Evolutionary conservation across 495 filamentous ascomycete genomes (phyloP).

Genomic region (Niebla homalea): DNA sequence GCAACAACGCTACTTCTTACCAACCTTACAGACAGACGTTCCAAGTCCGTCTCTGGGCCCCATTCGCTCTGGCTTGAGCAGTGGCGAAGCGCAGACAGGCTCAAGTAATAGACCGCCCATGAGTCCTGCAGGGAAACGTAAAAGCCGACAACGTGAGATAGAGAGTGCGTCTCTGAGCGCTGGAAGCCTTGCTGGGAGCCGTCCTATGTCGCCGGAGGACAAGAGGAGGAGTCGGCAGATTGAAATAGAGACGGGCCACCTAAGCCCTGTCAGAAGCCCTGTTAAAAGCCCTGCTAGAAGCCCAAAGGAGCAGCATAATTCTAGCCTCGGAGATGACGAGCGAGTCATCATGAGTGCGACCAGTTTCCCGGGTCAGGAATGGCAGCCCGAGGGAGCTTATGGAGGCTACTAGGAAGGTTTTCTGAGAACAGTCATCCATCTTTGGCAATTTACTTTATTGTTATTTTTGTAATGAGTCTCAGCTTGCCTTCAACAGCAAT

Average conservation of each 20-base stretch:
- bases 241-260: constrained; percentile 13
- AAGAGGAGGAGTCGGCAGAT: constrained; percentile 19
- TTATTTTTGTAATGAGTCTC: no score
- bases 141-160: constrained; percentile 18
- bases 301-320: not conserved
- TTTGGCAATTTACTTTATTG: no score
- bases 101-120: constrained; percentile 2
- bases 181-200: constrained; percentile 6
- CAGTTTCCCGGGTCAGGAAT: constrained; percentile 72
- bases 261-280: constrained; percentile 12
- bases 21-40: constrained; percentile 13
- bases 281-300: not conserved
- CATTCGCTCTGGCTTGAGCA: not conserved
- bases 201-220: constrained; percentile 16
- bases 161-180: constrained; percentile 9
- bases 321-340: constrained; percentile 38
- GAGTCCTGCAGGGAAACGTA: not conserved
- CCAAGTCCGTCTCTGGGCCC: not conserved
- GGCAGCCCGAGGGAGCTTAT: constrained; percentile 40
- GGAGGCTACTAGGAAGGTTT: no score
- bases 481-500: no score
- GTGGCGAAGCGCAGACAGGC: not conserved
- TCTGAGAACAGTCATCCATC: no score
- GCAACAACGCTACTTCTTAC: constrained; percentile 10
- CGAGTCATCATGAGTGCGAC: constrained; percentile 59